These are phyloP conservation scores for Fusarium musae DNA, from an alignment of 2,329 filamentous ascomycete species.

Conservation along the genomic window DNA sequence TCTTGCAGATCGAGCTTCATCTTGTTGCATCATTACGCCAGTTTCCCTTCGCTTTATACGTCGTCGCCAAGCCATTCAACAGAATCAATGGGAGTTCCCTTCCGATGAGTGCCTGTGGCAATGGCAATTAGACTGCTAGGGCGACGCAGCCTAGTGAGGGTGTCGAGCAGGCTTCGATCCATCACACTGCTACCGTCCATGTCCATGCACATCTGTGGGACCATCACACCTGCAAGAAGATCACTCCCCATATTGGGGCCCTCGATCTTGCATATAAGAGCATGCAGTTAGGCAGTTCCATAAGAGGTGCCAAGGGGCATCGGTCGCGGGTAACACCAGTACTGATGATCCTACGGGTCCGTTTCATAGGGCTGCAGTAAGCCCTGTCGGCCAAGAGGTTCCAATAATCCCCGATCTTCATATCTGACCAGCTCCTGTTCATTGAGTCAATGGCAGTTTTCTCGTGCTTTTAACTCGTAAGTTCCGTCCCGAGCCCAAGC, in stretches of 20 bases:
- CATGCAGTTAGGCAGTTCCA: neutral
- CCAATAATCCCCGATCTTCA: neutral
- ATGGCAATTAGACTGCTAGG: neutral
- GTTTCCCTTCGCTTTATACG: neutral
- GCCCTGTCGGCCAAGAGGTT: neutral
- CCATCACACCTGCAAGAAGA: neutral
- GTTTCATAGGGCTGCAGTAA: neutral
- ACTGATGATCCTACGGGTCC: neutral
- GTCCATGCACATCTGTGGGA: neutral
- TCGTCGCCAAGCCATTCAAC: neutral
- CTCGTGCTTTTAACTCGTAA: neutral
- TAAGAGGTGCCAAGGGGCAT: neutral
- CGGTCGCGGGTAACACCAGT: neutral
- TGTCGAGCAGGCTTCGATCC: neutral
- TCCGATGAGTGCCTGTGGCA: fast-evolving
- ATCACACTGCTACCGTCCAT: neutral
- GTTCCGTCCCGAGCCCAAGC: neutral
- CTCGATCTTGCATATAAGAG: neutral
- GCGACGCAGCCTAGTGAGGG: neutral
- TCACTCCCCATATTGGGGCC: fast-evolving
- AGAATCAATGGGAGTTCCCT: fast-evolving
- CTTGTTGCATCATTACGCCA: neutral
- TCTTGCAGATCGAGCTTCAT: neutral
- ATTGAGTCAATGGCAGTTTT: fast-evolving
- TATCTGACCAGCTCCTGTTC: fast-evolving